A percentile compares a stretch with the other conserved stretches of the same genome.
Conservation (phyloP, 192 early-diverging fungal species). For the Cetraspora pellucida region DNA sequence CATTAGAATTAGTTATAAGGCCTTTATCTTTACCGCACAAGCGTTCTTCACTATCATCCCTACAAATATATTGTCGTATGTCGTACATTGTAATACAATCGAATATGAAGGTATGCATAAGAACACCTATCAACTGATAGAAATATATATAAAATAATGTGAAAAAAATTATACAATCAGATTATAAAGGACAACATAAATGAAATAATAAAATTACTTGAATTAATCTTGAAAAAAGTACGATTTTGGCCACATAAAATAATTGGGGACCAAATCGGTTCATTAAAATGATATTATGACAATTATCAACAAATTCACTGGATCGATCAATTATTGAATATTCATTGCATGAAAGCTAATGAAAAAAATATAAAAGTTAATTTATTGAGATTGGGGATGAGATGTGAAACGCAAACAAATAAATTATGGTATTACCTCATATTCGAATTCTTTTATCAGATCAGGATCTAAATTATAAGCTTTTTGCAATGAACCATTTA, state of each 20-base stretch:
- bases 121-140: neutral
- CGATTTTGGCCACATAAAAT: conserved; percentile 2
- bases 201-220: conserved; percentile 4
- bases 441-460: neutral
- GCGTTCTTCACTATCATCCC: neutral
- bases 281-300: conserved; percentile 2
- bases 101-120: neutral
- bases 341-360: conserved; percentile 22
- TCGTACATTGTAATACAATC: neutral
- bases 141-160: neutral
- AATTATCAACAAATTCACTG: neutral
- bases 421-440: conserved; percentile 4
- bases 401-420: neutral
- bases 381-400: neutral
- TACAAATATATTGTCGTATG: neutral
- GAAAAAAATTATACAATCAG: neutral
- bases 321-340: neutral
- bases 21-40: neutral
- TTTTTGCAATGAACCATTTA: conserved; percentile 13
- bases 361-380: neutral
- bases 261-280: conserved; percentile 9
- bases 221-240: conserved; percentile 11
- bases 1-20: neutral
- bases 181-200: neutral
- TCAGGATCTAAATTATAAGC: neutral